Percentiles rank a stretch among this genome's conserved stretches.
phyloP scores from a whole-genome alignment of 345 rosid genomes.

The Cardamine resedifolia region DNA sequence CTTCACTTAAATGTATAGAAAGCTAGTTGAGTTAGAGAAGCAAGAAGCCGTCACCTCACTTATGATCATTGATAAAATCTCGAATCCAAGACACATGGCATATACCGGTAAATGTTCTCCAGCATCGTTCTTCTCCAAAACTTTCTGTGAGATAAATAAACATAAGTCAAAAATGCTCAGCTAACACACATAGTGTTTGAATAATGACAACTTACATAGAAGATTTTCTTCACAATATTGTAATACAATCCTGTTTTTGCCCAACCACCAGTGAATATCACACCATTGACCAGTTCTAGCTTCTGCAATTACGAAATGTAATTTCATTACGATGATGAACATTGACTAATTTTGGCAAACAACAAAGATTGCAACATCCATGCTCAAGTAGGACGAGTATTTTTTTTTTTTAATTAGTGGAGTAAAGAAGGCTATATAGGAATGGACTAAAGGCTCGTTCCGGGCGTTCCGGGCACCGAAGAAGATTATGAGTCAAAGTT shows the following conservation, averaged over 20 bases:
- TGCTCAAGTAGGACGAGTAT: no score
- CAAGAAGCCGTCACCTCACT: slow-evolving; percentile 52
- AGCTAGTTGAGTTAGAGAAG: not conserved
- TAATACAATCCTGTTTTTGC: slow-evolving; percentile 62
- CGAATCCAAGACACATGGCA: slow-evolving; percentile 79
- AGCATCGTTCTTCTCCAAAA: slow-evolving; percentile 64
- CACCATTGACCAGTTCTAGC: slow-evolving; percentile 73
- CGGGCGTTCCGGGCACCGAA: no score
- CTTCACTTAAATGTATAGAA: not conserved
- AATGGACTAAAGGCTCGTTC: no score
- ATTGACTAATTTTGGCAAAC: not conserved
- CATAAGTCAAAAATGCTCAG: not conserved
- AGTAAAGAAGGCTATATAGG: no score
- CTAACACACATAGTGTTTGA: not conserved
- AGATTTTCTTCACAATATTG: slow-evolving; percentile 45
- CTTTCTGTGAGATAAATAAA: slow-evolving; percentile 73
- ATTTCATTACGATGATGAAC: not conserved
- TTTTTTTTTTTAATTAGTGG: no score
- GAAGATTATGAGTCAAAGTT: no score
- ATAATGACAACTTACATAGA: slow-evolving; percentile 40
- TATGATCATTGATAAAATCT: slow-evolving; percentile 75
- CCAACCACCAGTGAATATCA: slow-evolving; percentile 89
- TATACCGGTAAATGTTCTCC: slow-evolving; percentile 78
- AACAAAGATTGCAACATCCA: not conserved
- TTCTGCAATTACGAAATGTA: slow-evolving; percentile 48